Evolutionary conservation across 495 filamentous ascomycete species (phyloP).

Genomic region (Pyronema domesticum): DNA sequence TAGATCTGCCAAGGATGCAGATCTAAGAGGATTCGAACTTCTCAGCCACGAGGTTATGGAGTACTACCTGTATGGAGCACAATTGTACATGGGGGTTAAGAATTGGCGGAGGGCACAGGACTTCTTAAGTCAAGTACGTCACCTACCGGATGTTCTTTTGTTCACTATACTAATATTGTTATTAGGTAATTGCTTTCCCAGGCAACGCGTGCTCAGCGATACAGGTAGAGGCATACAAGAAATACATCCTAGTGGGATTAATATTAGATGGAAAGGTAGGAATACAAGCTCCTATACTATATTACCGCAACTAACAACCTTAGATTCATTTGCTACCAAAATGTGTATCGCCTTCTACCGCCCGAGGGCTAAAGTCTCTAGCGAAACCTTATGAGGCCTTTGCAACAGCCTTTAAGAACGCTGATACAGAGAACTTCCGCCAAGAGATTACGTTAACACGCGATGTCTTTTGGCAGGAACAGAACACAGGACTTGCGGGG

Average conservation of each 20-base stretch:
- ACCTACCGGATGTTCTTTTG: neutral
- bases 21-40: slow-evolving; percentile 26
- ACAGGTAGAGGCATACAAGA: slow-evolving; percentile 70
- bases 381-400: slow-evolving; percentile 55
- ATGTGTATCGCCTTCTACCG: slow-evolving; percentile 26
- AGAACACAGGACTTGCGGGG: slow-evolving; percentile 21
- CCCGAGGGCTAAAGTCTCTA: slow-evolving; percentile 40
- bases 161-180: neutral
- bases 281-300: neutral
- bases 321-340: slow-evolving; percentile 9
- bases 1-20: slow-evolving; percentile 9
- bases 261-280: slow-evolving; percentile 49
- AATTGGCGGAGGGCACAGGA: slow-evolving; percentile 55
- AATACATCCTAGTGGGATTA: slow-evolving; percentile 68
- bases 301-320: neutral
- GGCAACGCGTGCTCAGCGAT: slow-evolving; percentile 20
- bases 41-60: slow-evolving; percentile 43
- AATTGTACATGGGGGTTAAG: slow-evolving; percentile 56
- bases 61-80: slow-evolving; percentile 62
- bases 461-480: slow-evolving; percentile 21
- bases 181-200: slow-evolving; percentile 12
- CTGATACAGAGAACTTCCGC: slow-evolving; percentile 29
- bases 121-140: slow-evolving; percentile 34
- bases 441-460: slow-evolving; percentile 16
- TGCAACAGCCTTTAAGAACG: slow-evolving; percentile 46